Conservation (phyloP, 371 early-diverging fungal species). For the Mortierella polycephala region DNA sequence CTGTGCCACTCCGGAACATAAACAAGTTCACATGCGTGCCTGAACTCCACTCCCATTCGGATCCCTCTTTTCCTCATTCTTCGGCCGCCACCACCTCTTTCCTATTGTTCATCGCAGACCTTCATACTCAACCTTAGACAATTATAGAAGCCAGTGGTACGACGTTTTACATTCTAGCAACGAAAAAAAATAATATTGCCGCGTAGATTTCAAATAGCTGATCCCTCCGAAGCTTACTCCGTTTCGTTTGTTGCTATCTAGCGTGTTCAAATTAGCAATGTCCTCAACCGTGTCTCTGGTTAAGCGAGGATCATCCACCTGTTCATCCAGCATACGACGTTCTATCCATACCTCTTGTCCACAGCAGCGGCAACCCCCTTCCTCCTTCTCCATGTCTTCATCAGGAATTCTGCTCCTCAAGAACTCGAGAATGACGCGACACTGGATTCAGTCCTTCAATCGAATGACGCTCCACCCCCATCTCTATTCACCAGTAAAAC, state of each 20-base stretch:
- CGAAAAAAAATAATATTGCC: too few species aligned
- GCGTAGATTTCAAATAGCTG: too few species aligned
- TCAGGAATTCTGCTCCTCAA: neutral
- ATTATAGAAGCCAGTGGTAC: too few species aligned
- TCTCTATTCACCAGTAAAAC: constrained; percentile 5
- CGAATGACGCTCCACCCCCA: constrained; percentile 40
- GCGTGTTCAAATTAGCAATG: constrained; percentile 12
- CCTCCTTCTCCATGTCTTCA: neutral
- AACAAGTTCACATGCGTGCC: too few species aligned
- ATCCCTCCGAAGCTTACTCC: too few species aligned
- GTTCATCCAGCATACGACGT: constrained; percentile 5
- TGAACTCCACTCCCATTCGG: too few species aligned
- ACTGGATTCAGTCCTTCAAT: constrained; percentile 49
- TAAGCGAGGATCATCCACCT: constrained; percentile 27
- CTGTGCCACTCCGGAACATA: too few species aligned
- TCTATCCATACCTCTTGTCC: constrained; percentile 3
- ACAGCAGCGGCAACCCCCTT: neutral
- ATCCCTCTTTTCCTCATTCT: too few species aligned
- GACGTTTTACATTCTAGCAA: too few species aligned
- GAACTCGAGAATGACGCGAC: constrained; percentile 43
- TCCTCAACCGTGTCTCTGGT: constrained; percentile 37
- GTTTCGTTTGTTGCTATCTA: neutral
- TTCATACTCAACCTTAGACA: too few species aligned
- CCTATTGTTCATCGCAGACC: too few species aligned
- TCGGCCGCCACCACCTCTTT: too few species aligned